phyloP scores from a whole-genome alignment of 345 rosid species.

The Pistacia atlantica region DNA sequence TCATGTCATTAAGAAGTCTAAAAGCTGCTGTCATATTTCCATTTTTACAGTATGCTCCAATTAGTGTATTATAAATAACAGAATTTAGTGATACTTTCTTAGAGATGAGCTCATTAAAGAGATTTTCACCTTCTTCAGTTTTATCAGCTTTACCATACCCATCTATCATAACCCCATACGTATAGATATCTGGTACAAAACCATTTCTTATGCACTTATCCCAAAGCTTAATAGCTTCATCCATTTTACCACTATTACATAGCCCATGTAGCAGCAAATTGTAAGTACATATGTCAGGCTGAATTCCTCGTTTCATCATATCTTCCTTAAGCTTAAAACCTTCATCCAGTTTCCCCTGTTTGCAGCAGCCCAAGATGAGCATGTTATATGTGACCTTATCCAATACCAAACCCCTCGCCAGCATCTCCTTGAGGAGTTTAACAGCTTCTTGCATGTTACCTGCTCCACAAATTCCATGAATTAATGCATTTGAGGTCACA shows the following conservation, averaged over 20 bases:
- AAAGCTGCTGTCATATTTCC: conserved; percentile 56
- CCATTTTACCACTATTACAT: conserved; percentile 50
- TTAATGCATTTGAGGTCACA: conserved; percentile 71
- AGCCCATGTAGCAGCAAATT: conserved; percentile 62
- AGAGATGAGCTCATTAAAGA: conserved; percentile 55
- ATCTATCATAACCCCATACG: conserved; percentile 72
- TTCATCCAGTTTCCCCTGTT: conserved; percentile 52
- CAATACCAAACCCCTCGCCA: conserved; percentile 46
- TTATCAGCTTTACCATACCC: conserved; percentile 73
- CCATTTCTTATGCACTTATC: conserved; percentile 50
- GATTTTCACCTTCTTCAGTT: conserved; percentile 60
- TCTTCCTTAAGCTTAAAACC: conserved; percentile 60
- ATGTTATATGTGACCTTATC: conserved; percentile 64
- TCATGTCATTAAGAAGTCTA: conserved; percentile 68
- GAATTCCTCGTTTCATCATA: conserved; percentile 62
- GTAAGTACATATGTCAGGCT: conserved; percentile 64
- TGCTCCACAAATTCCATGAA: conserved; percentile 70
- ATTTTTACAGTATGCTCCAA: conserved; percentile 50
- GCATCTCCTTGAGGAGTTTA: conserved; percentile 56
- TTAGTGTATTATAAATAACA: conserved; percentile 61
- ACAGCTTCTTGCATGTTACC: conserved; percentile 58
- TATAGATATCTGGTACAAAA: conserved; percentile 49
- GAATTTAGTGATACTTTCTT: conserved; percentile 49
- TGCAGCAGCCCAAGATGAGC: conserved; percentile 58
- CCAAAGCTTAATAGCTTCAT: conserved; percentile 69